Percentiles rank a stretch among this genome's conserved stretches.
Conservation (phyloP, 2,329 filamentous ascomycete genomes). For the Allantophomopsis lycopodina region DNA sequence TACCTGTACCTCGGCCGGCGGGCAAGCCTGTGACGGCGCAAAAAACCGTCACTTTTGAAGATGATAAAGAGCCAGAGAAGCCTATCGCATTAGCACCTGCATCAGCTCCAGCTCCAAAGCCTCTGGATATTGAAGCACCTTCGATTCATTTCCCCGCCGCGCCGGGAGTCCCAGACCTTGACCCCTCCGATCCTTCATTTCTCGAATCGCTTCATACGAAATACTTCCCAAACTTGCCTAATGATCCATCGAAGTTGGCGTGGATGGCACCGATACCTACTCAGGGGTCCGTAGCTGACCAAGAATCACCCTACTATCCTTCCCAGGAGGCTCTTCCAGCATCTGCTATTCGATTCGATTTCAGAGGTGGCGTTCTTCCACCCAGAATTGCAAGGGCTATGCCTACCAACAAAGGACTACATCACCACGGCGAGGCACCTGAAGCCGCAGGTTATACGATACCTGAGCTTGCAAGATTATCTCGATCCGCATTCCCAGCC, state of each 20-base stretch:
- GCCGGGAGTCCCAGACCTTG: constrained; percentile 53
- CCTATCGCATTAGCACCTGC: constrained; percentile 24
- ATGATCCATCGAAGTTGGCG: constrained; percentile 72
- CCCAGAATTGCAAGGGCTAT: constrained; percentile 62
- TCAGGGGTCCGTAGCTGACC: constrained; percentile 47
- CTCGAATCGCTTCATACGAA: constrained; percentile 74
- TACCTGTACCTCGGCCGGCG: constrained; percentile 9
- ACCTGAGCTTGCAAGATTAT: constrained; percentile 67
- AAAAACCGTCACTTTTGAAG: constrained; percentile 24
- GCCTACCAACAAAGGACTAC: constrained; percentile 66
- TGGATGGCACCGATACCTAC: constrained; percentile 75
- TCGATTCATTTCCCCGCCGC: constrained; percentile 24
- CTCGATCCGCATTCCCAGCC: constrained; percentile 68
- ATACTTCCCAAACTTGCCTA: constrained; percentile 81
- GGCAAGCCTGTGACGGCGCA: constrained; percentile 20
- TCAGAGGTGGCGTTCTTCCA: constrained; percentile 66
- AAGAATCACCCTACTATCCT: constrained; percentile 71
- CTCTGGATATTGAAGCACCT: constrained; percentile 39
- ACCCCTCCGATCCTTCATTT: constrained; percentile 74
- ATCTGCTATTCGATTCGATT: constrained; percentile 76
- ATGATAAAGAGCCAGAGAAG: constrained; percentile 24
- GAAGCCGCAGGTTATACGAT: constrained; percentile 93
- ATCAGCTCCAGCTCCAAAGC: constrained; percentile 5
- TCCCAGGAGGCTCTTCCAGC: constrained; percentile 57
- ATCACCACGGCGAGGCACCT: constrained; percentile 87